Conservation (phyloP, 768 basidiomycete species). For the Psilocybe cyanescens region DNA sequence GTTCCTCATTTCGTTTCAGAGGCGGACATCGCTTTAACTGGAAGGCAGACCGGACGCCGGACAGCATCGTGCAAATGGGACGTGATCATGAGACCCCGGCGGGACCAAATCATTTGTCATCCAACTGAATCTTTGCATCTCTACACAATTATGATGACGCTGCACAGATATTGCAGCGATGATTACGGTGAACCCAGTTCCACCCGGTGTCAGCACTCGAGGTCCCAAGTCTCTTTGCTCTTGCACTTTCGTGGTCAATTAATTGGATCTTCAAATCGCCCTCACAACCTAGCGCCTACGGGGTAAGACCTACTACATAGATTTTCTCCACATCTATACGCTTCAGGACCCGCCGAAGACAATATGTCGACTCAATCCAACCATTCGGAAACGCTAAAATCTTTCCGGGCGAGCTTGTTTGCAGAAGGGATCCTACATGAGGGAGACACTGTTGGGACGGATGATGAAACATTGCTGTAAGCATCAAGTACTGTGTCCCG, state of each 20-base stretch:
- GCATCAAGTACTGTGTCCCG: conserved; percentile 21
- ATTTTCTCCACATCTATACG: background rate
- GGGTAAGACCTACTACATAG: no score
- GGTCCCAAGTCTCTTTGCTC: background rate
- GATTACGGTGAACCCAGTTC: background rate
- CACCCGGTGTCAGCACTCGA: background rate
- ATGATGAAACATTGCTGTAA: conserved; percentile 60
- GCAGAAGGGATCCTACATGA: conserved; percentile 59
- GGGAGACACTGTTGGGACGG: conserved; percentile 66
- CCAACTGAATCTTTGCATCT: background rate
- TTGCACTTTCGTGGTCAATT: background rate
- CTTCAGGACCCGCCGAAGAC: background rate
- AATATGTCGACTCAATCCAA: conserved; percentile 7
- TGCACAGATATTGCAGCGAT: background rate
- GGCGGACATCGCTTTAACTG: background rate
- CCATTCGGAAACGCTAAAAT: conserved; percentile 41
- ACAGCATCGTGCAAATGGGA: background rate
- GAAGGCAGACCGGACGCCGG: background rate
- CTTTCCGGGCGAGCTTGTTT: conserved; percentile 56
- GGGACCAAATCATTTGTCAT: background rate
- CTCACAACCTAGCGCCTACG: background rate
- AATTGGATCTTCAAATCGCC: background rate
- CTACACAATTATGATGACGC: background rate
- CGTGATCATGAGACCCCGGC: background rate
- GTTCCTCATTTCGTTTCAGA: background rate